Evolutionary conservation across 2,329 filamentous ascomycete species (phyloP).

Genomic region (Aspergillus pseudonomiae): DNA sequence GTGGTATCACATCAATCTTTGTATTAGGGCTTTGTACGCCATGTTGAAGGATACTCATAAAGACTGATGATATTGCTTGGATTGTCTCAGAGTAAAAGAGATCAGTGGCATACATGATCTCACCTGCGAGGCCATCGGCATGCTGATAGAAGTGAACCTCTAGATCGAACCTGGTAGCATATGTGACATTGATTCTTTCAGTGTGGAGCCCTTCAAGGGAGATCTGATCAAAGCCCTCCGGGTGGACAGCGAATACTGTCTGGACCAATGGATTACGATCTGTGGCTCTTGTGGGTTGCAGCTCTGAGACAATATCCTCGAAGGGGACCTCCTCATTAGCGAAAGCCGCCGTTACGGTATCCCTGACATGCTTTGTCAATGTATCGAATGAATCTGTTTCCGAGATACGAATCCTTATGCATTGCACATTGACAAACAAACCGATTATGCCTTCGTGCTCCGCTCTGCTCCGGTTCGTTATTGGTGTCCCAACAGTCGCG

Average conservation of each 20-base stretch:
- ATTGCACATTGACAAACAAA: conserved; percentile 13
- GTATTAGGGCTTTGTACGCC: too few relatives aligned
- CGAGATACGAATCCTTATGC: conserved; percentile 1
- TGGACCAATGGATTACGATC: conserved; percentile 13
- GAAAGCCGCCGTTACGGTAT: neutral
- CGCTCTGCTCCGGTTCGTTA: neutral
- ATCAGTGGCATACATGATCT: conserved; percentile 8
- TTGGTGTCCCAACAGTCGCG: conserved; percentile 11
- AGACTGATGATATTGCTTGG: neutral
- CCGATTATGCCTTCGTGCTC: conserved; percentile 11
- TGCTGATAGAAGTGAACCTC: conserved; percentile 12
- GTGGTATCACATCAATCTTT: too few relatives aligned
- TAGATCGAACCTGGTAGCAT: conserved; percentile 8
- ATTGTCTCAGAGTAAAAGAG: conserved; percentile 8
- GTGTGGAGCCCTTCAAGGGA: conserved; percentile 7
- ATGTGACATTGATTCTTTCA: conserved; percentile 1
- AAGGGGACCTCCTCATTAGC: conserved; percentile 10
- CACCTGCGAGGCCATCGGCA: neutral
- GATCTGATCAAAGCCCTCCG: neutral
- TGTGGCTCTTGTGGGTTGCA: conserved; percentile 1
- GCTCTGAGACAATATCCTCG: conserved; percentile 6
- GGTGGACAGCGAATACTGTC: conserved; percentile 6
- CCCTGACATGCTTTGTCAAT: conserved; percentile 5
- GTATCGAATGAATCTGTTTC: neutral
- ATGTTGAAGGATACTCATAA: neutral